Base-by-base conservation (phyloP, 2,329 filamentous ascomycete species). In the Didymosphaeria variabile region DNA sequence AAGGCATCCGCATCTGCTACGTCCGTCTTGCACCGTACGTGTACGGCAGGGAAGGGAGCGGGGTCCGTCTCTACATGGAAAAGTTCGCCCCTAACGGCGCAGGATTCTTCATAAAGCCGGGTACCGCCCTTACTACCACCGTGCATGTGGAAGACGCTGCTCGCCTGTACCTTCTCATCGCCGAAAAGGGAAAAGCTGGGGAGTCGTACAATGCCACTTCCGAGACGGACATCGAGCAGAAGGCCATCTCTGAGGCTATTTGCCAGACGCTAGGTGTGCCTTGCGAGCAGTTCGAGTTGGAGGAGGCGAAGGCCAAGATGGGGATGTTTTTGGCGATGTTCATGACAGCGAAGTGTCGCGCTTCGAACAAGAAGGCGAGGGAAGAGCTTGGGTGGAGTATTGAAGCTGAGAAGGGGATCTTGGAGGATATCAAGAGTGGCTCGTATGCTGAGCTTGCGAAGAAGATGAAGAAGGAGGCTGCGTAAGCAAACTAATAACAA, bases 101-200 rank as follows among this genome's bases (percentile, higher is more conserved):
- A 70, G 47, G 51, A 13, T 45, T 62, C 32, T 66, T 64, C 29
- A 77, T 79, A 6, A 65, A 69, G 13, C 57, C 58, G 0, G 64
- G 63, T 0, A 38, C 36, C 66, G 72, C 1, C 50, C 65, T 5
- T 70, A 76, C 57, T 60, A 81, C 63, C 67, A 74, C 47, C 68
- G 76, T 81, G 17, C 77, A 84, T 60, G 77, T 83, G 1, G 78
- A 82, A 32, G 82, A 84, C 66, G 80, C 78, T 5, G 81, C 80
- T 7, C 60, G 72, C 2, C 62, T 82, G 23, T 82, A 80, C 57
- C 66, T 83, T 9, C 72, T 79, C 0, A 77, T 75, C 0, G 71
- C 74, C 0, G 68, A 80, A 60, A 77, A 75, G n/a, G 76, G 67
- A 1, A 64, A 67, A 23, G 64, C 74, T 2, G 77, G 79, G 1